A percentile compares a stretch with the other conserved stretches of the same genome.
Evolutionary conservation across 805 yeast species (phyloP).

Genomic region (Starmerella roubikii): DNA sequence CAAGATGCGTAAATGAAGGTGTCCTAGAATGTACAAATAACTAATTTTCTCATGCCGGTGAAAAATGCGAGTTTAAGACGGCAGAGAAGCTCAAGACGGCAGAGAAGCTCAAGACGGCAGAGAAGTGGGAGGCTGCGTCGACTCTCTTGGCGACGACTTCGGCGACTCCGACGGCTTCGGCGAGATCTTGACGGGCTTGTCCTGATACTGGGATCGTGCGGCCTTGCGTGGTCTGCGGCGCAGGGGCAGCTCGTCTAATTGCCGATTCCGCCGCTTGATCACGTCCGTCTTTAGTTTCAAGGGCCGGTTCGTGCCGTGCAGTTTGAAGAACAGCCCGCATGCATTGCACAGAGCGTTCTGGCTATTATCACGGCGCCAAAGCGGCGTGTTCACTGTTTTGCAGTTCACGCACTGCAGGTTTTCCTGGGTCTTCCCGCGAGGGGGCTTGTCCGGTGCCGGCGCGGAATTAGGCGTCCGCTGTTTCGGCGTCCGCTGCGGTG

Average conservation of each 20-base stretch:
- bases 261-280: conserved; percentile 76
- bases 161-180: conserved; percentile 1
- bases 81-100: background rate
- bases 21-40: no score
- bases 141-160: no score
- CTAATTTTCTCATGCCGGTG: no score
- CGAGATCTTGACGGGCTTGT: background rate
- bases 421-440: conserved; percentile 6
- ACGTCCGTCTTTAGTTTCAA: conserved; percentile 82
- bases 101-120: background rate
- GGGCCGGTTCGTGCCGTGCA: conserved; percentile 94
- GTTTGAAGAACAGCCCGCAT: conserved; percentile 80
- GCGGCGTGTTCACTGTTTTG: conserved; percentile 80
- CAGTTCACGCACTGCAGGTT: conserved; percentile 59
- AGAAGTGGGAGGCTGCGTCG: conserved; percentile 4
- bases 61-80: no score
- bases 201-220: conserved; percentile 1
- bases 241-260: conserved; percentile 16
- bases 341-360: conserved; percentile 94
- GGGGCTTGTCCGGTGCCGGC: no score
- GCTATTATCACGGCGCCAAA: conserved; percentile 87
- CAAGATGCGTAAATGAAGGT: no score
- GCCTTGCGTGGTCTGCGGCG: conserved; percentile 14
- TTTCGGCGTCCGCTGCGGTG: no score
- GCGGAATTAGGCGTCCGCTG: no score